Evolutionary conservation across 192 early-diverging fungal species (phyloP), one percentile per base, ranked within the genome.

Genomic region (Kappamyces sp.): DNA sequence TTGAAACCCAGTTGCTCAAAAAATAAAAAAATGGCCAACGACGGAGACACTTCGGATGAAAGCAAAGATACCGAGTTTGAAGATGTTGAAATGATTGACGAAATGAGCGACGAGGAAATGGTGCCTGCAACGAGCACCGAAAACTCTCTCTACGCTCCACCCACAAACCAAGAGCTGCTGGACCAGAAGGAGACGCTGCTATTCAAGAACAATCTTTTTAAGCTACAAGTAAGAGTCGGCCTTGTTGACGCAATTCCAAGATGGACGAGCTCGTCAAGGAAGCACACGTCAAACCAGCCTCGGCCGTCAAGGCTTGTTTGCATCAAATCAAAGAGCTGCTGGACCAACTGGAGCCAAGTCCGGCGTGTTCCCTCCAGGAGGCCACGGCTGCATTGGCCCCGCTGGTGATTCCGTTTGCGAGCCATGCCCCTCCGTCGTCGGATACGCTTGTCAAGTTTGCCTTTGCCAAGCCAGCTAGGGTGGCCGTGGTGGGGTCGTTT

Each of bases 181-280:
- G 81, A 81, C 47, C 66, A 94, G 59, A 86, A 85, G 69, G 89
- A 94, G 54, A 86, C 88, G 0, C 76, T 83, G 3, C 68, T 96
- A 45, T 90, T 86, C 75, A 91, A 94, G 59, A 86, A 86, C 45
- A 94, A 94, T 68, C 76, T 98, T 53, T 93, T 94, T 76, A 87
- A 86, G 68, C 73, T 98, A 41, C 89, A 96, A 75, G 77, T 86
- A 53, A 62, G 68, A 54, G 38, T 29, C 30, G 54, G 42, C 33
- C 61, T 71, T 52, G 63, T 69, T 47, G 70, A 60, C 3, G 65
- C 51, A 54, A 34, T 32, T 35, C 12, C 14, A 47, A 80, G 73
- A 77, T 87, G 53, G 85, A 86, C 47, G 88, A 91, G 75, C 74
- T 90, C 29, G 57, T 89, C 34, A 76, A 68, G 29, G 85, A 91